Percentiles rank a stretch among this genome's conserved stretches.
These are phyloP conservation scores for Aphanomyces stellatus DNA, from an alignment of 352 stramenopile genomes.

Conservation along the genomic window DNA sequence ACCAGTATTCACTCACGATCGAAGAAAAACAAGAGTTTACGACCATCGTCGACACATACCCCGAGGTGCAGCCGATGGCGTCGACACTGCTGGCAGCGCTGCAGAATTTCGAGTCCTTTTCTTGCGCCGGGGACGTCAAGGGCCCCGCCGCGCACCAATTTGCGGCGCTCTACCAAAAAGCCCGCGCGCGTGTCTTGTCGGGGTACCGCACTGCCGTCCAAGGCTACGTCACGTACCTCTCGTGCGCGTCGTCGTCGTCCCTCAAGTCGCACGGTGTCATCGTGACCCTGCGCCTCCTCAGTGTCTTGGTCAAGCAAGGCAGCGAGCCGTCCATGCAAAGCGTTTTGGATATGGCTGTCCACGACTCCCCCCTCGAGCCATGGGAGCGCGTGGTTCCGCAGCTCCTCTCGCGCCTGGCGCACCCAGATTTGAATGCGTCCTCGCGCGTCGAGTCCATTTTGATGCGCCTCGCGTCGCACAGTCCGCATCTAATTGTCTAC, in stretches of 20 bases:
- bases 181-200: neutral
- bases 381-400: slow-evolving; percentile 69
- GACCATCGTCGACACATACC: neutral
- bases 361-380: slow-evolving; percentile 36
- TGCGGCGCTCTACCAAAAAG: neutral
- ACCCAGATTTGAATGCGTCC: slow-evolving; percentile 44
- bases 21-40: slow-evolving; percentile 9
- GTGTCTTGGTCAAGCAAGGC: slow-evolving; percentile 55
- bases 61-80: neutral
- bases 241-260: slow-evolving; percentile 16
- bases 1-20: neutral
- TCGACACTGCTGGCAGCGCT: neutral
- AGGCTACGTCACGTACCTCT: slow-evolving; percentile 25
- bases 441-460: slow-evolving; percentile 49
- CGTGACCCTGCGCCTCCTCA: slow-evolving; percentile 51
- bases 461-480: slow-evolving; percentile 48
- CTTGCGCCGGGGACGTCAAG: neutral
- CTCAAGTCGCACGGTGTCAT: slow-evolving; percentile 26
- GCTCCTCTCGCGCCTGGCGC: slow-evolving; percentile 49
- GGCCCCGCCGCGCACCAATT: neutral
- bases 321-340: slow-evolving; percentile 33
- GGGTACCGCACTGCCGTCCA: slow-evolving; percentile 19
- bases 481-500: slow-evolving; percentile 63
- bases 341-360: slow-evolving; percentile 38
- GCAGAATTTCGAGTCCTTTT: slow-evolving; percentile 3